Conservation (phyloP, 23 red algal species). For the Gracilaria domingensis region DNA sequence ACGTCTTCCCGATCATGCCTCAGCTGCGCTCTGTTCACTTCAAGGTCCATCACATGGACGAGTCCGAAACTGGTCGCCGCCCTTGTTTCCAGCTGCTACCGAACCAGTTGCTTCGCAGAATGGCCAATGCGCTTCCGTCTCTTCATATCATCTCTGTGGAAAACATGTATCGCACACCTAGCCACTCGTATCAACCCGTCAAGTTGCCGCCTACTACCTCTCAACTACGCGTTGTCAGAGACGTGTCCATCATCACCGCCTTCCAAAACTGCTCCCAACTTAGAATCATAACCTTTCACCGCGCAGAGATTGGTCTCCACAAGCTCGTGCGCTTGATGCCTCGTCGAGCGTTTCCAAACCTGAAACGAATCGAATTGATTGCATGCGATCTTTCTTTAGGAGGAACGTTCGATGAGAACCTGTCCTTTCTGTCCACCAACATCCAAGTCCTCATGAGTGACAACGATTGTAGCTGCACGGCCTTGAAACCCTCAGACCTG, state of each 20-base stretch:
- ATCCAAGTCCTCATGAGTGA: background rate
- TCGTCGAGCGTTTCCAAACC: background rate
- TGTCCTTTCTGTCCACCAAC: background rate
- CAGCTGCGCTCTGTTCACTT: background rate
- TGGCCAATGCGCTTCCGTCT: background rate
- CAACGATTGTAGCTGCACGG: background rate
- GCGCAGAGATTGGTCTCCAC: background rate
- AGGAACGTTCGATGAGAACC: background rate
- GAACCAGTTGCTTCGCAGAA: background rate
- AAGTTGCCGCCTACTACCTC: background rate
- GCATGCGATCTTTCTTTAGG: background rate
- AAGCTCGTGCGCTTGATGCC: background rate
- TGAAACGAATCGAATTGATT: background rate
- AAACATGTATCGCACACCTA: background rate
- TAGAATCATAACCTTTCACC: conserved; percentile 1
- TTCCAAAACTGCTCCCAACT: background rate
- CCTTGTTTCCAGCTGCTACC: background rate
- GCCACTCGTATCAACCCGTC: background rate
- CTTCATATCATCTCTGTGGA: background rate
- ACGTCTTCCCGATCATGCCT: background rate
- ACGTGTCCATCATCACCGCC: background rate
- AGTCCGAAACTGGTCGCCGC: background rate
- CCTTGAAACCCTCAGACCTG: background rate
- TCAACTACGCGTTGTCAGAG: background rate
- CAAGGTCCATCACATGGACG: background rate